Base-by-base conservation (phyloP, 2,329 filamentous ascomycete species). In the Pseudocercospora macadamiae region DNA sequence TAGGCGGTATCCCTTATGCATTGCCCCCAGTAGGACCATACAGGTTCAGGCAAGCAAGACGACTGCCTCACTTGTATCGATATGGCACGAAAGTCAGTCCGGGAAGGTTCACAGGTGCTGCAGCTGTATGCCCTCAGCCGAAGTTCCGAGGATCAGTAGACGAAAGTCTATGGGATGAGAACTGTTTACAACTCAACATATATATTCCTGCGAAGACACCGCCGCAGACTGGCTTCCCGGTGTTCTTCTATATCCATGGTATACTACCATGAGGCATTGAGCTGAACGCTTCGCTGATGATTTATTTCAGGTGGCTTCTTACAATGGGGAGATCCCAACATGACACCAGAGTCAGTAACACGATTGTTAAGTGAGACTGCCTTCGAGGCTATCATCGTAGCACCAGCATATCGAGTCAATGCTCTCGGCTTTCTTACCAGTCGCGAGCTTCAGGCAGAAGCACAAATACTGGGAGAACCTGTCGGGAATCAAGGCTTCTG, bases 381-480 rank as follows among this genome's bases (percentile, higher is more conserved):
- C 7, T 77, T 82, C 62, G 73, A 77, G 48, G 78, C 77, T 54
- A 79, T 86, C 42, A 67, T 85, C 28, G 81, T 86, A 3, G 75
- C 79, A 64, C 83, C 83, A 1, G 82, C 80, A 1, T 86, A 86
- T 64, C 79, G 83, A 2, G 70, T 86, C 1, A 84, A 84, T 55
- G 68, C 82, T 1, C 79, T 85, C 52, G 83, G 83, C 0, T 86
- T 85, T 66, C 73, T 86, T 1, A 78, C 81, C 19, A 79, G 79
- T 1, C 62, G 71, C 2, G 81, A 84, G 61, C 64, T 85, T 2
- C 69, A 74, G 32, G 67, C 72, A 2, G 79, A 82, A 49, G 76
- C 78, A 3, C 66, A 70, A 3, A 61, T 65, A 1, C 69, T 66
- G 10, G 67, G 74, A 1, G 75, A 79, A 30, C 72, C 74, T 0